A percentile compares a stretch with the other conserved stretches of the same genome.
phyloP scores from a whole-genome alignment of 2,329 filamentous ascomycete species.

The Ophiognomonia clavigignenti-juglandacearum region DNA sequence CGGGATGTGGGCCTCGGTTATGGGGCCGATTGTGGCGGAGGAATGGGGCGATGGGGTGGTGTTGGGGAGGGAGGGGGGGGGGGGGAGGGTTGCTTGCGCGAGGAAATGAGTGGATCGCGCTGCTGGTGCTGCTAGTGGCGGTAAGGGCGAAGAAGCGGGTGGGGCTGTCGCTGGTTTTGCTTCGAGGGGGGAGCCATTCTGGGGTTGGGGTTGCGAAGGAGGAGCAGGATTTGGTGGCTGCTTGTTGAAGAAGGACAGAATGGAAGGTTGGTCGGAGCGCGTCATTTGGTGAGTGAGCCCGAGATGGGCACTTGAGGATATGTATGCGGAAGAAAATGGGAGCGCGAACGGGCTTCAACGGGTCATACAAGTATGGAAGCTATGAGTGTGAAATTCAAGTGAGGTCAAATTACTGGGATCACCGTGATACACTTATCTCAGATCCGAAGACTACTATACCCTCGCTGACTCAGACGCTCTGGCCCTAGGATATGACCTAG shows the following conservation, averaged over 20 bases:
- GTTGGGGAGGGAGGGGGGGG: conserved; percentile 25
- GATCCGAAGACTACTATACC: too few species aligned
- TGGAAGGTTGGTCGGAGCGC: conserved; percentile 41
- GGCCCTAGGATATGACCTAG: too few species aligned
- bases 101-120: too few species aligned
- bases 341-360: neutral
- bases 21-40: conserved; percentile 47
- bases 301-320: neutral
- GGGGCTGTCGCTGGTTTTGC: conserved; percentile 17
- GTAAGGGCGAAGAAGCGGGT: conserved; percentile 1
- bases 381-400: too few species aligned
- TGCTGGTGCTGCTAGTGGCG: conserved; percentile 14
- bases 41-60: conserved; percentile 33
- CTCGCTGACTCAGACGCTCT: too few species aligned
- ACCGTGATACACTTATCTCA: too few species aligned
- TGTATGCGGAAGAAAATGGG: neutral
- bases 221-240: conserved; percentile 34
- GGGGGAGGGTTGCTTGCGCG: conserved; percentile 15
- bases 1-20: conserved; percentile 47
- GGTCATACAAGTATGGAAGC: conserved; percentile 7
- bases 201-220: conserved; percentile 24
- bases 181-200: conserved; percentile 16
- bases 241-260: conserved; percentile 56
- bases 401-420: too few species aligned
- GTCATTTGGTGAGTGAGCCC: conserved; percentile 24